Base-by-base conservation (phyloP, 148 eudicot species). In the Hydrangea macrophylla region DNA sequence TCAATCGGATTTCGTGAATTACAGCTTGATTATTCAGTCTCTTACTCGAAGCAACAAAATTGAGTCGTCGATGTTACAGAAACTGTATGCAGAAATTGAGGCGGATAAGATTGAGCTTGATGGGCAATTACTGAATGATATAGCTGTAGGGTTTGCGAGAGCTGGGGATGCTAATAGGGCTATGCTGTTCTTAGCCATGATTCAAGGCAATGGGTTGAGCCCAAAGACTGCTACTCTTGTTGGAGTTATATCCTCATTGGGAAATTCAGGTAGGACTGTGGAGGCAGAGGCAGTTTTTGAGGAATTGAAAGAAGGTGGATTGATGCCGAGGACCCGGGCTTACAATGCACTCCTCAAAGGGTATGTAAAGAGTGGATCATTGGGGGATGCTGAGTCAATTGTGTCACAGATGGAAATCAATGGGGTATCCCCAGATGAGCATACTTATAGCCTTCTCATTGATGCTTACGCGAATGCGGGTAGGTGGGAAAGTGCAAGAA, bases 401-500 rank as follows among this genome's bases (percentile, higher is more conserved):
- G 96, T 94, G n/a, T 81, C 86, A 0, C 92, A 86, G 65, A 94
- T 94, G 97, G 98, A 94, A 73, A 84, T 72, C 61, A 70, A 74
- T 17, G 96, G 92, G 48, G 88, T 94, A 42, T 79, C 71, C 54
- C 92, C 98, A 0, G 96, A 94, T 70, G 97, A 90, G 63, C 85
- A 85, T 55, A 94, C 97, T 2, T 94, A 90, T 78, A 83, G 98
- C 42, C 75, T 86, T 75, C 81, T 94, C 64, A 88, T 94, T 40
- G 91, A 90, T 78, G 97, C 89, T 3, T 94, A 94, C 78, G 92
- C 79, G 2, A 88, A 87, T 82, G 96, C 90, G 0, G 97, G 89
- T 39, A 78, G 97, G 77, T 94, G 98, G 98, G 98, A 94, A 77
- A 94, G 97, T 71, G 98, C 98, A 0, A 83, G 96, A 69, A 90